Base-by-base conservation (phyloP, 768 basidiomycete genomes). In the Kwoniella dendrophila region DNA sequence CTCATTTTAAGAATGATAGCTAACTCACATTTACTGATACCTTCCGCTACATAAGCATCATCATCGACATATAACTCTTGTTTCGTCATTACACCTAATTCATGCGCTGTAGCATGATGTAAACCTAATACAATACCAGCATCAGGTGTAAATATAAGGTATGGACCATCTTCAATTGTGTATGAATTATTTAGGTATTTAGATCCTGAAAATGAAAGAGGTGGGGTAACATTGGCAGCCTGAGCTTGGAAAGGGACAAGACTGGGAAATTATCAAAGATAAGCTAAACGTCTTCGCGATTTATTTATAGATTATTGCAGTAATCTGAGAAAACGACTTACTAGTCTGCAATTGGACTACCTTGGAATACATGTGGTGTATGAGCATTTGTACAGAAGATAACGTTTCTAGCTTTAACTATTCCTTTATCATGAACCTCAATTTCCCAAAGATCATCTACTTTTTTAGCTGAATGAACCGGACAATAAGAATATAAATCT, bases 301-400 rank as follows among this genome's bases (percentile, higher is more conserved):
- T n/a, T n/a, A n/a, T n/a, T n/a, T n/a, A n/a, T n/a, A 20, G 24
- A 26, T 47, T 47, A 27, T 18, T 14, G 32, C 18, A 34, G 33
- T 34, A 47, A 26, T 7, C 8, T n/a, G 14, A 16, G 12, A 18
- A 20, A 30, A 34, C 4, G 16, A 63, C 62, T 63, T 40, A 63
- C 62, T 57, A 50, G 14, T 56, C 41, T 12, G 60, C 62, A 18
- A 57, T 44, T 11, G 22, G 3, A 24, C 29, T 56, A 16, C 49
- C 56, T 36, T 51, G 22, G 59, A 66, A 66, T 18, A 66, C 59
- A 62, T 62, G 34, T 22, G 62, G 32, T 2, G 64, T 66, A 29
- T 66, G 60, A 12, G 54, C 64, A 34, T 66, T 66, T 4, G 64
- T 66, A 26, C 64, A 66, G 10, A 71, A 43, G 4, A 71, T 57